Percentiles rank a stretch among this genome's conserved stretches.
Conservation (phyloP, 805 yeast genomes). For the Suhomyces kilbournensis region DNA sequence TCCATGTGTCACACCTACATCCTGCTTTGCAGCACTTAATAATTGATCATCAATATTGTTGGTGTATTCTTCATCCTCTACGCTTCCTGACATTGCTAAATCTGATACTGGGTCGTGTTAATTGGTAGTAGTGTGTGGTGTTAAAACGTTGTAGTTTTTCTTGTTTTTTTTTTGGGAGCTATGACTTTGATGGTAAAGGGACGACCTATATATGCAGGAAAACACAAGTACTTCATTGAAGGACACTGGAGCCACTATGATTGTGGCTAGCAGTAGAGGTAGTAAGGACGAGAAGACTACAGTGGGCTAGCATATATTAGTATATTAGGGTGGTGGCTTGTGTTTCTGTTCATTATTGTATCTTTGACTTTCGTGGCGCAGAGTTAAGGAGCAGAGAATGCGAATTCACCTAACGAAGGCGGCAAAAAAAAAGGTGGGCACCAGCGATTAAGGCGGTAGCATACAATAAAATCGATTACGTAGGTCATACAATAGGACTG, state of each 20-base stretch:
- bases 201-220: not conserved
- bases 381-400: not conserved
- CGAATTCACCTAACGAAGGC: not conserved
- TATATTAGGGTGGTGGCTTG: not conserved
- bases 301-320: not conserved
- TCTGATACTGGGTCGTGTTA: conserved; percentile 3
- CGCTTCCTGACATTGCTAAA: conserved; percentile 6
- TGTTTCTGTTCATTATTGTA: not conserved
- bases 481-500: not conserved
- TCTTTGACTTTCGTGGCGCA: not conserved
- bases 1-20: conserved; percentile 13
- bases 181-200: not conserved
- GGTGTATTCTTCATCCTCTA: conserved; percentile 24
- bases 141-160: conserved; percentile 10
- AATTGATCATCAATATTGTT: conserved; percentile 44
- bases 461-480: not conserved
- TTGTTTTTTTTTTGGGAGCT: not conserved
- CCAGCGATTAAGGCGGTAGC: not conserved
- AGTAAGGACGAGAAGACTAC: not conserved
- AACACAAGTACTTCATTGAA: not conserved
- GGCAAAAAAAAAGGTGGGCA: not conserved
- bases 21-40: conserved; percentile 37
- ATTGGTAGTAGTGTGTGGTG: conserved; percentile 21
- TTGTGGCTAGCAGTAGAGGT: not conserved
- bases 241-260: not conserved